Evolutionary conservation across 305 asterid genomes (phyloP).

Genomic region (Fraxinus sp.): DNA sequence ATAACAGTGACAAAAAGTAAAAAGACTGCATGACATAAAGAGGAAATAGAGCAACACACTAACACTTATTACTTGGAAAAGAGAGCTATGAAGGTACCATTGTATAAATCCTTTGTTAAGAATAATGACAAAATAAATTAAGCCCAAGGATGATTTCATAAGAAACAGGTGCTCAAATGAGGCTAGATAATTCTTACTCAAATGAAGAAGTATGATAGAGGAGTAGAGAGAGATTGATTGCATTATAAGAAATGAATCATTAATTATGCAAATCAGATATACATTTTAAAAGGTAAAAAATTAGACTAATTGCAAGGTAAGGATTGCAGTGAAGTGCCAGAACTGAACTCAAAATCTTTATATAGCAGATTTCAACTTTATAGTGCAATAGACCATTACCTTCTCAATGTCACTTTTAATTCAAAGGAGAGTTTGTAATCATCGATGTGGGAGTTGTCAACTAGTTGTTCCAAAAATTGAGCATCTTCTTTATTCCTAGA

Average conservation of each 20-base stretch:
- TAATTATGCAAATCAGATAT: background rate
- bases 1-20: background rate
- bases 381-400: constrained; percentile 41
- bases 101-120: background rate
- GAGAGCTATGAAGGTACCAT: background rate
- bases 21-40: background rate
- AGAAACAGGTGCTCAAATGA: background rate
- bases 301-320: background rate
- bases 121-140: background rate
- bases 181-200: background rate
- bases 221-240: background rate
- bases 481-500: constrained; percentile 88
- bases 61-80: background rate
- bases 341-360: background rate
- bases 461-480: constrained; percentile 89
- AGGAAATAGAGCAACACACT: background rate
- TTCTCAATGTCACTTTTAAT: constrained; percentile 82
- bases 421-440: constrained; percentile 87
- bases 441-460: constrained; percentile 94
- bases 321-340: background rate
- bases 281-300: background rate
- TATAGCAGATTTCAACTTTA: background rate
- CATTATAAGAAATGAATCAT: background rate
- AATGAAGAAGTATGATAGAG: background rate
- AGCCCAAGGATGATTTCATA: background rate